Base-by-base conservation (phyloP, 2,329 filamentous ascomycete species). In the Apiospora kogelbergensis region DNA sequence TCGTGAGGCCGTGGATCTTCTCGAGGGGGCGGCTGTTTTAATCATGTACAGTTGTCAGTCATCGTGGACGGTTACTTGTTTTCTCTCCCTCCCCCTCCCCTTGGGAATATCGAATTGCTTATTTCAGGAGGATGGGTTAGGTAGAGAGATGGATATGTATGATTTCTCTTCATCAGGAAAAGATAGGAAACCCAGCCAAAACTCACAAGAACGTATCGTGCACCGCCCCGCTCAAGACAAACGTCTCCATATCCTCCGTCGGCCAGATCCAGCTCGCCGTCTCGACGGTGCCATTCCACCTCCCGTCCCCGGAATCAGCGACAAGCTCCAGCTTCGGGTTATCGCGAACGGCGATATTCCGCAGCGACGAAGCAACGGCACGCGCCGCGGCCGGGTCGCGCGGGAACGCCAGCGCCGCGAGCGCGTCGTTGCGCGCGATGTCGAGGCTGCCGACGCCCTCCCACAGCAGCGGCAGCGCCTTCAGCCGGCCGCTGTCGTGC, bases 191-290 rank as follows among this genome's bases (percentile, higher is more conserved):
- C n/a, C n/a, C n/a, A n/a, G n/a, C n/a, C n/a, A n/a, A n/a, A n/a
- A 44, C 67, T 41, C 13, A 68, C 67, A 68, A 68, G 24, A 68
- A 68, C 26, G 67, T 45, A 57, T 65, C 60, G 20, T 68, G 67
- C 17, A 65, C 42, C n/a, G 22, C 20, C 17, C 60, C 67, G 42
- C 44, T 53, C 45, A 68, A 24, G 3, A 68, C 30, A 1, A 68
- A 63, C 42, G 67, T 48, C 42, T 65, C 42, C 67, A 68, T n/a
- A 22, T 68, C 63, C 67, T 60, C 67, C 22, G 41, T 53, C 24
- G 67, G 67, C 67, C 67, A 65, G 30, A 60, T n/a, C n/a, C 60
- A 57, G 48, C 66, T 45, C 48, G 33, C 40, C 7, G 63, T 57
- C 37, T 22, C 45, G 40, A 63, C 48, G 11, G 57, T 64, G 17